phyloP scores from a whole-genome alignment of 73 alveolate species.

The Paramecium octaurelia region DNA sequence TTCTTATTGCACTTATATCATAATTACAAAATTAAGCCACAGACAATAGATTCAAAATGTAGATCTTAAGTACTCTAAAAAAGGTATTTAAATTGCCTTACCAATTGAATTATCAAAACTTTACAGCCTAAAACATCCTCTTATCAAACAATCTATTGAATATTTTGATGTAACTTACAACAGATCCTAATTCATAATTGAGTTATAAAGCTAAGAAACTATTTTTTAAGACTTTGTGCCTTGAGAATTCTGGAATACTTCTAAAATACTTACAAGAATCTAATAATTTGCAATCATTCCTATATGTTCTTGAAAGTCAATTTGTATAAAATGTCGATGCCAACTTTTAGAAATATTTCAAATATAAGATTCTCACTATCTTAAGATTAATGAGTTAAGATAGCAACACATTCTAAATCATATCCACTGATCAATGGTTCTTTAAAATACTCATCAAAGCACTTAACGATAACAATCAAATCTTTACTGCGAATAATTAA shows the following conservation, averaged over 20 bases:
- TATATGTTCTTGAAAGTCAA: background rate
- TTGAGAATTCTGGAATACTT: background rate
- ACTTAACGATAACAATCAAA: background rate
- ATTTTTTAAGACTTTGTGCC: background rate
- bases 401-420: background rate
- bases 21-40: background rate
- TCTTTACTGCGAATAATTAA: background rate
- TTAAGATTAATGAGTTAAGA: background rate
- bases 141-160: background rate
- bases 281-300: background rate
- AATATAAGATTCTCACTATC: background rate
- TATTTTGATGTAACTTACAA: background rate
- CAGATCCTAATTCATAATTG: background rate
- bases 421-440: background rate
- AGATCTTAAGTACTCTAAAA: background rate
- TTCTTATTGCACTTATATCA: background rate
- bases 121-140: background rate
- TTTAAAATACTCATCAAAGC: background rate
- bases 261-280: background rate
- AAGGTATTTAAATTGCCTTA: background rate
- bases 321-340: background rate
- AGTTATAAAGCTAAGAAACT: background rate
- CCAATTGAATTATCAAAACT: background rate
- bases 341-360: background rate
- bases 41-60: background rate